Conservation (phyloP, 2,329 filamentous ascomycete genomes). For the Calonectria pteridis region DNA sequence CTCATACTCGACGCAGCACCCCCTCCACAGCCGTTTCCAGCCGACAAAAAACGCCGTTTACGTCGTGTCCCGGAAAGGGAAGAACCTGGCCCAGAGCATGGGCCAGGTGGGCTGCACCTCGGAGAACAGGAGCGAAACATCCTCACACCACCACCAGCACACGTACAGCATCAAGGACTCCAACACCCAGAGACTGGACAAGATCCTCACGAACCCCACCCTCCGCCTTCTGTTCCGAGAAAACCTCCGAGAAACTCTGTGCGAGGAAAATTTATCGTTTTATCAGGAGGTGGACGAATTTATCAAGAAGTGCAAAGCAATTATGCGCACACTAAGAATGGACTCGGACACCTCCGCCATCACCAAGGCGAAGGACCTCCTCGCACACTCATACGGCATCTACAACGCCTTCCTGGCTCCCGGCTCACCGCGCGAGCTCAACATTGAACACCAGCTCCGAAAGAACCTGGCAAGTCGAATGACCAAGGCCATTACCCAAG, state of each 20-base stretch:
- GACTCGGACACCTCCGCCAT: neutral
- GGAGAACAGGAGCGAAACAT: slow-evolving; percentile 64
- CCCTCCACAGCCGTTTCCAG: slow-evolving; percentile 72
- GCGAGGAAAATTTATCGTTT: slow-evolving; percentile 96
- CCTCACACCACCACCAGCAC: slow-evolving; percentile 48
- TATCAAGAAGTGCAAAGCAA: slow-evolving; percentile 73
- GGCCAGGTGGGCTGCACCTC: slow-evolving; percentile 63
- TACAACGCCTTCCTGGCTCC: slow-evolving; percentile 98
- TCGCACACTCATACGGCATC: slow-evolving; percentile 94
- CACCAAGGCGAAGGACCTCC: slow-evolving; percentile 76
- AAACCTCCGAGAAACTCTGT: slow-evolving; percentile 93
- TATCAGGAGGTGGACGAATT: slow-evolving; percentile 96
- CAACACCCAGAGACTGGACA: slow-evolving; percentile 92
- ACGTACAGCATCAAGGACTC: slow-evolving; percentile 79
- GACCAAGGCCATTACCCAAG: slow-evolving; percentile 95
- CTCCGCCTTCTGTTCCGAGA: slow-evolving; percentile 91
- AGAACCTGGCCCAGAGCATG: slow-evolving; percentile 69
- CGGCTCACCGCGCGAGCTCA: slow-evolving; percentile 95
- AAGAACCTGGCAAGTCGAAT: slow-evolving; percentile 95
- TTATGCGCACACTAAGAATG: slow-evolving; percentile 42
- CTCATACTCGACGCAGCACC: neutral
- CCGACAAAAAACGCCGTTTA: slow-evolving; percentile 91
- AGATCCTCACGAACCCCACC: slow-evolving; percentile 91
- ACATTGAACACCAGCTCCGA: slow-evolving; percentile 95
- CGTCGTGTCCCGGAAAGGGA: slow-evolving; percentile 84